These are phyloP conservation scores for Xylariaceae sp. DNA, from an alignment of 2,329 filamentous ascomycete genomes.

Conservation along the genomic window DNA sequence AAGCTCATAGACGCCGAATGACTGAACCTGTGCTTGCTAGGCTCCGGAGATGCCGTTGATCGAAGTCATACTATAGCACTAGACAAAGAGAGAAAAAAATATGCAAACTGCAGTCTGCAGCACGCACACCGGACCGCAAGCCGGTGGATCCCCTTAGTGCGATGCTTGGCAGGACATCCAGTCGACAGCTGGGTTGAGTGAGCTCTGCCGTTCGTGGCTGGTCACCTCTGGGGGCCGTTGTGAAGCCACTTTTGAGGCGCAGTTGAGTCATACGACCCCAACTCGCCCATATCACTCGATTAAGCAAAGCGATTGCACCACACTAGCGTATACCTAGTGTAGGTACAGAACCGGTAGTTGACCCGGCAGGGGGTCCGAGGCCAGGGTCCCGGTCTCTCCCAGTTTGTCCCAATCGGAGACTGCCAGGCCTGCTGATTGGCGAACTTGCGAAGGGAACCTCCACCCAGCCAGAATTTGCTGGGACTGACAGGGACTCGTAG, in stretches of 20 bases:
- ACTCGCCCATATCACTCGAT: not conserved
- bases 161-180: not conserved
- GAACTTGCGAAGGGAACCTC: conserved; percentile 27
- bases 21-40: conserved; percentile 22
- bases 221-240: conserved; percentile 8
- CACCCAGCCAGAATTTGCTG: conserved; percentile 8
- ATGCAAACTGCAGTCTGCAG: conserved; percentile 7
- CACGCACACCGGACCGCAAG: conserved; percentile 10
- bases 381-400: not conserved
- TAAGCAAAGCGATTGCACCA: not conserved
- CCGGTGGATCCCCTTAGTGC: conserved; percentile 10
- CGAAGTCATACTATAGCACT: not conserved
- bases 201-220: conserved; percentile 4
- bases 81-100: conserved; percentile 12
- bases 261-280: conserved; percentile 24
- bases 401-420: conserved; percentile 14
- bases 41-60: conserved; percentile 28
- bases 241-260: conserved; percentile 31
- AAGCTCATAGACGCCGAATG: not conserved
- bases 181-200: too few relatives aligned
- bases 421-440: conserved; percentile 25
- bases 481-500: conserved; percentile 5
- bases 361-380: not conserved
- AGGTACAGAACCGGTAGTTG: conserved; percentile 15
- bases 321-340: not conserved